phyloP scores from a whole-genome alignment of 768 basidiomycete species.

The Auricularia sp. region DNA sequence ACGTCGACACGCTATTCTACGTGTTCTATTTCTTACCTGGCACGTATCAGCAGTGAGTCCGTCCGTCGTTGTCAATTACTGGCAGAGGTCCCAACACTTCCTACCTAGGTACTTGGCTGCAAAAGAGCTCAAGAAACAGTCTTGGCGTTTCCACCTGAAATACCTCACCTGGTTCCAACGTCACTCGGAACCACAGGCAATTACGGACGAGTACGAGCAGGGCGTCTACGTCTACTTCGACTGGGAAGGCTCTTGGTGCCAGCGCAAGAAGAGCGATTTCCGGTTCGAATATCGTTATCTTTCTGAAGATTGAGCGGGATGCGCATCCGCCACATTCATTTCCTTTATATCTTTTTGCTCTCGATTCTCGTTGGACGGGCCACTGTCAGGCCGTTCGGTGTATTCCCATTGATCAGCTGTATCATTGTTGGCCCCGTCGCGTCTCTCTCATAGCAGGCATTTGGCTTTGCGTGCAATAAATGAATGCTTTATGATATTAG shows the following conservation, averaged over 20 bases:
- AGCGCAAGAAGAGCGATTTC: constrained; percentile 96
- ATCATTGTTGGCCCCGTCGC: not conserved
- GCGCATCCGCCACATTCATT: not conserved
- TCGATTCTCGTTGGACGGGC: not conserved
- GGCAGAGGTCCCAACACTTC: too few relatives aligned
- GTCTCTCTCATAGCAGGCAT: not conserved
- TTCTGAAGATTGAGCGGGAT: constrained; percentile 61
- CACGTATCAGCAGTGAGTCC: constrained; percentile 89
- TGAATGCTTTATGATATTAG: not conserved
- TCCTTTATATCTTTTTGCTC: not conserved
- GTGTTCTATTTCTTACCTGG: constrained; percentile 97
- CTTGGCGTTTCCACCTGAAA: constrained; percentile 99
- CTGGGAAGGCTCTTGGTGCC: constrained; percentile 99
- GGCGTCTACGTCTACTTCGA: constrained; percentile 99
- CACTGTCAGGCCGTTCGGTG: not conserved
- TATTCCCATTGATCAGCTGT: not conserved
- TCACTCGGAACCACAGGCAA: constrained; percentile 93
- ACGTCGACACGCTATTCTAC: constrained; percentile 96
- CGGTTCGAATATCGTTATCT: constrained; percentile 93
- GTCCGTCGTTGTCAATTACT: not conserved
- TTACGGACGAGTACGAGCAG: constrained; percentile 99
- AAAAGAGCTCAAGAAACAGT: constrained; percentile 92
- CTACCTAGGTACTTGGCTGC: constrained; percentile 77
- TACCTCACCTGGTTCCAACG: constrained; percentile 99
- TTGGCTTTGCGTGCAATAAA: not conserved